Conservation (phyloP, 768 basidiomycete genomes). For the Russula sp. region DNA sequence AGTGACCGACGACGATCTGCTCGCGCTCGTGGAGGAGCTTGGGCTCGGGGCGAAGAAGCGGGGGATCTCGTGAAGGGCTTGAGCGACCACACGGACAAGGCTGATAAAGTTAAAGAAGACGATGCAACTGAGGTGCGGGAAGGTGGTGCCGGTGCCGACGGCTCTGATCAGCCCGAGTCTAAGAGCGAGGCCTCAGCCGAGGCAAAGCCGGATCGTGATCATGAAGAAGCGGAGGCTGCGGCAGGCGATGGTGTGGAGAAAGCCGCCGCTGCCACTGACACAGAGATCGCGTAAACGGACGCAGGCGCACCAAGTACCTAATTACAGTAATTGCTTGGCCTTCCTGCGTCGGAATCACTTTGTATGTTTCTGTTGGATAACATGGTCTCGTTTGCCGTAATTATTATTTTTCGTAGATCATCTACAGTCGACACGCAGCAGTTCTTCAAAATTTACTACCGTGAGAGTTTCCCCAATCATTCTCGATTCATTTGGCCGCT, state of each 20-base stretch:
- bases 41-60: constrained; percentile 78
- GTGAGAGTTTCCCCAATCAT: no score
- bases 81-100: constrained; percentile 36
- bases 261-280: background rate
- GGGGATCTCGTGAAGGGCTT: constrained; percentile 69
- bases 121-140: background rate
- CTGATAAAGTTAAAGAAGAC: constrained; percentile 28
- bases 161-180: constrained; percentile 8
- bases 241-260: constrained; percentile 1
- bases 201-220: no score
- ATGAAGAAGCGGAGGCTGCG: constrained; percentile 11
- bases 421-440: no score
- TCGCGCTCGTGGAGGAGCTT: constrained; percentile 66
- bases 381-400: background rate
- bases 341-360: background rate
- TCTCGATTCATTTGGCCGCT: no score
- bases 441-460: no score
- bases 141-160: background rate
- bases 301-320: constrained; percentile 1
- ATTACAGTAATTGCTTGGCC: background rate
- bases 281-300: constrained; percentile 9
- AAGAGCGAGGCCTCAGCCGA: constrained; percentile 10
- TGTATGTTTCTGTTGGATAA: background rate
- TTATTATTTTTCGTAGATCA: no score
- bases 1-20: constrained; percentile 72